These are phyloP conservation scores for Trypanosoma lewisi DNA, from an alignment of 208 protist species.

Conservation along the genomic window DNA sequence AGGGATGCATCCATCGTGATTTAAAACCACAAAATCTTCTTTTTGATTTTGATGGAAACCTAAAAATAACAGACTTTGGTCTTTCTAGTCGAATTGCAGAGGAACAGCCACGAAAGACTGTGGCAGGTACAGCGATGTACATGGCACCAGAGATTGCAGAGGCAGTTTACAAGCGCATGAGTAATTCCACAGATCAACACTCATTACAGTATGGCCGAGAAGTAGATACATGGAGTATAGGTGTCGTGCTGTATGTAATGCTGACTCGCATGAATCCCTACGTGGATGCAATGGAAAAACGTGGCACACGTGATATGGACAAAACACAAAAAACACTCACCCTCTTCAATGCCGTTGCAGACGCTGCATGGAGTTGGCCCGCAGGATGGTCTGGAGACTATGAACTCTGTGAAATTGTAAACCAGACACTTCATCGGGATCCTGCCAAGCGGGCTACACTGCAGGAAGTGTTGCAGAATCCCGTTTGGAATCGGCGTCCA, in stretches of 20 bases:
- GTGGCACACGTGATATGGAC: conserved; percentile 43
- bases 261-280: conserved; percentile 88
- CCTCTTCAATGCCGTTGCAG: conserved; percentile 74
- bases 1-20: conserved; percentile 88
- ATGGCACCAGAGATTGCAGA: conserved; percentile 89
- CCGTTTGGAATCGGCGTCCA: conserved; percentile 82
- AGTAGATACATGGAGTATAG: conserved; percentile 89
- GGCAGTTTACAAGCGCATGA: conserved; percentile 82
- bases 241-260: conserved; percentile 85
- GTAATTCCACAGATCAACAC: conserved; percentile 31
- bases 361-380: conserved; percentile 80
- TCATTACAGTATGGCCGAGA: conserved; percentile 82
- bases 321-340: conserved; percentile 71
- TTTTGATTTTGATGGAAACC: conserved; percentile 84
- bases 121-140: conserved; percentile 89
- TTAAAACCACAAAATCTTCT: conserved; percentile 91
- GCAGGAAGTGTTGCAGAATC: conserved; percentile 70
- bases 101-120: conserved; percentile 77
- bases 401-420: conserved; percentile 61
- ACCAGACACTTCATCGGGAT: conserved; percentile 58
- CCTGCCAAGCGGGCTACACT: conserved; percentile 50
- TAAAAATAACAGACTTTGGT: conserved; percentile 93
- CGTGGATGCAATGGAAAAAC: conserved; percentile 62
- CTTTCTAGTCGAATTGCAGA: conserved; percentile 80
- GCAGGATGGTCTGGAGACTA: conserved; percentile 53